Base-by-base conservation (phyloP, 2,329 filamentous ascomycete species). In the Talaromyces sp. region DNA sequence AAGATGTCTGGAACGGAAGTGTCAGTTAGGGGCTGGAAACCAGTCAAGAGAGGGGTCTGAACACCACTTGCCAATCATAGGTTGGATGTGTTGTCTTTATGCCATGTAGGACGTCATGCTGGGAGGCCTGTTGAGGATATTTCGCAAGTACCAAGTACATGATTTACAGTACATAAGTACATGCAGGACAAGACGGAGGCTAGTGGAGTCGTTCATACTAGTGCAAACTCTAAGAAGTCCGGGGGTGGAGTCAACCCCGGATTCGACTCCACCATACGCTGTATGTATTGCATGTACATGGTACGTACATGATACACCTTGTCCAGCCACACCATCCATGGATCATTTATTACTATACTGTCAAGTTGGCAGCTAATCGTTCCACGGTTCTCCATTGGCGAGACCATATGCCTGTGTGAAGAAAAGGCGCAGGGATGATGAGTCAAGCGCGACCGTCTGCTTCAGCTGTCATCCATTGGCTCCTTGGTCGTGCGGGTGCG, bases 171-270 rank as follows among this genome's bases (percentile, higher is more conserved):
- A 33, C n/a, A n/a, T n/a, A 35, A 48, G 45, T 48, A 48, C 45
- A 33, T 33, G 45, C 45, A 46, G 21, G 41, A 17, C 41, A 35
- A 35, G n/a, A 22, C 9, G 48, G 48, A 39, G 40, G 57, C 31
- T 33, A 58, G 52, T 48, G 35, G 56, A 37, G 56, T 39, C 56
- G 56, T 37, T 15, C 31, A 48, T 33, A 22, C 25, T 22, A 39
- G n/a, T n/a, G n/a, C n/a, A n/a, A 51, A 37, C 33, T 51, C 35
- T 19, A 36, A 17, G n/a, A 31, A 58, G 37, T 58, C 57, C 57
- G 57, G 57, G 57, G 57, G 50, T 58, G 57, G 51, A 50, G 25
- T 37, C 40, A 50, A 50, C 52, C 57, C 57, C 50, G 57, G 57
- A 52, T 21, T 40, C 15, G 22, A 15, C 22, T 33, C 57, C 41